These are phyloP conservation scores for Candida ponderosae DNA, from an alignment of 805 yeast genomes.

Conservation along the genomic window DNA sequence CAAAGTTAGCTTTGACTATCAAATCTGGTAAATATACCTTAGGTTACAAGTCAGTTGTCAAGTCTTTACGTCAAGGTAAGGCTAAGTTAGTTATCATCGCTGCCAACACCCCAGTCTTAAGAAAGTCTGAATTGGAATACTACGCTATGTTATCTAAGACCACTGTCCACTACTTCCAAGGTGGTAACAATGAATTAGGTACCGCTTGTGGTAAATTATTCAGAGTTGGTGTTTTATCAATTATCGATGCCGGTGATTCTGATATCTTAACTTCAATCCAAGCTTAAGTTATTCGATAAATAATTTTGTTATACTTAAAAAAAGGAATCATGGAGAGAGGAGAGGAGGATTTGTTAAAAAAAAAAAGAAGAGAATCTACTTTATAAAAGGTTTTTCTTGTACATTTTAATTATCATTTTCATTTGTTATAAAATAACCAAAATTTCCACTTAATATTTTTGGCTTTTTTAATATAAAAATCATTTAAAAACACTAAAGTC, in stretches of 20 bases:
- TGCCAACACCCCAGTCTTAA: slow-evolving; percentile 98
- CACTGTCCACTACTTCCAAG: slow-evolving; percentile 95
- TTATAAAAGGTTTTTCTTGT: no score
- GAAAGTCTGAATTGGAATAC: slow-evolving; percentile 99
- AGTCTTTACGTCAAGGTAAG: slow-evolving; percentile 97
- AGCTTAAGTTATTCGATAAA: slow-evolving; percentile 9
- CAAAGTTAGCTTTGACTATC: slow-evolving; percentile 95
- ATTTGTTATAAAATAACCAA: no score
- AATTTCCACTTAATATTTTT: no score
- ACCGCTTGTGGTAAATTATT: slow-evolving; percentile 99
- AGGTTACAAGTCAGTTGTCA: slow-evolving; percentile 98
- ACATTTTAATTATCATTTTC: no score
- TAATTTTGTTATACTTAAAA: no score
- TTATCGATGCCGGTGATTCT: slow-evolving; percentile 99
- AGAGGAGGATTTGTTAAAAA: no score
- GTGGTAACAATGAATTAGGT: slow-evolving; percentile 99
- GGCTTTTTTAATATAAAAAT: no score
- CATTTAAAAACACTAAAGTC: no score
- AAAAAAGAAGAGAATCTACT: no score
- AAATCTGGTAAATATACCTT: slow-evolving; percentile 99
- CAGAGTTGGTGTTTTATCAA: slow-evolving; percentile 97
- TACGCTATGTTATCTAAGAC: slow-evolving; percentile 99
- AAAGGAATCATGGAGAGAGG: no score
- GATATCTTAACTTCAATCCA: slow-evolving; percentile 73
- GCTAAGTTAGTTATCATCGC: slow-evolving; percentile 97